Base-by-base conservation (phyloP, 2,329 filamentous ascomycete genomes). In the Aureobasidium sp. region DNA sequence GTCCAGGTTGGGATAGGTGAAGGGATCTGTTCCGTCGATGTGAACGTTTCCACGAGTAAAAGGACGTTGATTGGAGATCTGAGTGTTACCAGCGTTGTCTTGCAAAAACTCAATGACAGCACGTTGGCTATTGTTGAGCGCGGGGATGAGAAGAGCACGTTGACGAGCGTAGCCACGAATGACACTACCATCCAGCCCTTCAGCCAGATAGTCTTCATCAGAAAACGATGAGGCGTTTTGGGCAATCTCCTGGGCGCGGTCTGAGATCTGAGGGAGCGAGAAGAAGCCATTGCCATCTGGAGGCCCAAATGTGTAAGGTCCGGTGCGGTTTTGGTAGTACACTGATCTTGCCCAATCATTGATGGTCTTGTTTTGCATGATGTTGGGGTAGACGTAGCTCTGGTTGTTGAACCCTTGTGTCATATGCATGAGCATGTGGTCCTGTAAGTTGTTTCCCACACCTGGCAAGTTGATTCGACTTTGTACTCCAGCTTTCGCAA, bases 401-500 rank as follows among this genome's bases (percentile, higher is more conserved):
- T 62, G 46, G 27, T 65, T 65, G 46, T 65, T 65, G 64, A 65
- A 65, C 10, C 55, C 64, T 44, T 63, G 61, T 6, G 60, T 60
- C 64, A 65, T 63, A 59, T 65, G 64, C 64, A 65, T 65, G 5
- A 65, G 62, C 64, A 63, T 63, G 41, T 66, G 65, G 26, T 66
- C 65, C 46, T 65, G 64, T 6, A 66, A 48, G 24, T 66, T 66
- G 27, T 65, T 55, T 1, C 65, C 65, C 1, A 66, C 65, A 13
- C 62, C 61, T 7, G 62, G 62, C 5, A 64, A 34, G 13, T 61
- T 62, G 26, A 65, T 48, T 7, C 61, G 43, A n/a, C 43, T 59
- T 26, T 48, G 69, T 34, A 83, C 82, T 9, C 75, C 69, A 44
- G 79, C 74, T 13, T 70, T 66, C 4, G 72, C 61, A 1, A 84